Evolutionary conservation across 352 stramenopile genomes (phyloP), one percentile per base, ranked within the genome.

Genomic region (Plasmopara muralis): DNA sequence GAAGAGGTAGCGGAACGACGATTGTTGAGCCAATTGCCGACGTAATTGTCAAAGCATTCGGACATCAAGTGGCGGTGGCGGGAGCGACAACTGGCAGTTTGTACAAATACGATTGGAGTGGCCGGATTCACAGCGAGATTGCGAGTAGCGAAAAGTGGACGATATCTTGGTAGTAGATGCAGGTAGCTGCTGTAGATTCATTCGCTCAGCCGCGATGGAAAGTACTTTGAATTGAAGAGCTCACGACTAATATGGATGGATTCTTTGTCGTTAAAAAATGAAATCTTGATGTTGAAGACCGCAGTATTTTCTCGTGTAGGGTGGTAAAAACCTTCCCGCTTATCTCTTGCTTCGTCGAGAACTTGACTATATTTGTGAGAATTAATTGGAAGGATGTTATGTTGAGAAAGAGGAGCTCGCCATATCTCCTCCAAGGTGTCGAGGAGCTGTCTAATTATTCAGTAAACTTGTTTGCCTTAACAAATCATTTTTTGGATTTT

Each of bases 241-340:
- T 39, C 39, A 41, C 52, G n/a, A 5, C 20, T 13, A n/a, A 39
- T 18, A 31, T 20, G 6, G 39, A 13, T 25, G 43, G 30, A 1
- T 49, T 20, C 29, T 13, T 63, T 10, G 9, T 57, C 43, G 15
- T 60, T 35, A 57, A 64, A 25, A 66, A 56, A 25, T 60, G 53
- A 38, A 25, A 64, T n/a, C 60, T 66, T 20, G 57, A 66, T 43
- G 28, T 66, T 20, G 62, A 66, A 13, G 12, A 44, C 15, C 5
- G 34, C 8, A 66, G 57, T 57, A n/a, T 18, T 14, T 28, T 38
- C 28, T 66, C 16, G 50, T 35, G 4, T 25, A 12, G 31, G 15
- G 40, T n/a, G 9, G 12, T 60, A 6, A 28, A 18, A 31, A 18
- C 14, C 47, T 43, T 15, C 30, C 4, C 4, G 10, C 31, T 35